Conservation (phyloP, 495 filamentous ascomycete species). For the Bombardia bombarda region DNA sequence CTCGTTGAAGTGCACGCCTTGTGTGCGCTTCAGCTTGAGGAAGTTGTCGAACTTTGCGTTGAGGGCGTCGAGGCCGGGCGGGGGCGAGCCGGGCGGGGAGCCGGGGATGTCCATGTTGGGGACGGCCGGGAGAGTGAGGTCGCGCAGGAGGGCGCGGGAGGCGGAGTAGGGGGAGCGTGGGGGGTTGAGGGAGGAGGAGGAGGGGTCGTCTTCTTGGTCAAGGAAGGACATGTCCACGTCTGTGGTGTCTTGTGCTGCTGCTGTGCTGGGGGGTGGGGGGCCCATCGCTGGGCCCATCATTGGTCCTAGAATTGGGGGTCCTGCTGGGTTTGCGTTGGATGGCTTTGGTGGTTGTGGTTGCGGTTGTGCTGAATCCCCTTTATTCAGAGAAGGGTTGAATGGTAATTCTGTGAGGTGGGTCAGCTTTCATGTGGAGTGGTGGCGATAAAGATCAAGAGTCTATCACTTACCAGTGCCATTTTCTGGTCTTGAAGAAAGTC, state of each 20-base stretch:
- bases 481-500: neutral
- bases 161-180: conserved; percentile 64
- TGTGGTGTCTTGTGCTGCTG: neutral
- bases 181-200: too few relatives aligned
- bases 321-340: neutral
- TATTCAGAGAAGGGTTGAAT: too few relatives aligned
- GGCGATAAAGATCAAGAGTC: too few relatives aligned
- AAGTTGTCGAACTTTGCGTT: conserved; percentile 78
- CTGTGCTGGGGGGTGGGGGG: conserved; percentile 19
- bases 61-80: conserved; percentile 39
- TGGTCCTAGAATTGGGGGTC: conserved; percentile 2
- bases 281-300: conserved; percentile 27
- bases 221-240: conserved; percentile 19
- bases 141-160: conserved; percentile 58
- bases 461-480: conserved; percentile 1
- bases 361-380: too few relatives aligned
- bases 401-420: too few relatives aligned
- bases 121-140: conserved; percentile 76
- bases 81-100: conserved; percentile 76
- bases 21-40: conserved; percentile 66
- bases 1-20: conserved; percentile 86
- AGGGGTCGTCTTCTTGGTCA: conserved; percentile 1
- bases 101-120: conserved; percentile 75
- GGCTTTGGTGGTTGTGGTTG: neutral
- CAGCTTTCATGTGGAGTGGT: too few relatives aligned